phyloP scores from a whole-genome alignment of 495 filamentous ascomycete genomes.

The Hypoxylon rickii region DNA sequence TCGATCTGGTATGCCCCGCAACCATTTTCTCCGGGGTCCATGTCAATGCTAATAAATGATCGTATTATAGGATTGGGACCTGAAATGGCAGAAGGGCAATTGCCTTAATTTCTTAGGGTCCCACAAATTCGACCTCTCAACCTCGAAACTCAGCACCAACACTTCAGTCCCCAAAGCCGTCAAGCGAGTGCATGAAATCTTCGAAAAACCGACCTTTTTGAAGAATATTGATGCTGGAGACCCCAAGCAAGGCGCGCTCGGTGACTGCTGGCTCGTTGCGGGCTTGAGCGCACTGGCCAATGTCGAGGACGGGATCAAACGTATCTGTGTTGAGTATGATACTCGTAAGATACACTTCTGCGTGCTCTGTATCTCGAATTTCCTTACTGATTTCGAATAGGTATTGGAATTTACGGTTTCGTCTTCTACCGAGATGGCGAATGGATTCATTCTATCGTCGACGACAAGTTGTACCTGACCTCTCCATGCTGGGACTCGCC shows the following conservation, averaged over 20 bases:
- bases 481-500: conserved; percentile 78
- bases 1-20: conserved; percentile 68
- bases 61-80: conserved; percentile 51
- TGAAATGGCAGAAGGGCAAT: conserved; percentile 54
- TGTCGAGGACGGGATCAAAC: conserved; percentile 74
- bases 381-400: conserved; percentile 26
- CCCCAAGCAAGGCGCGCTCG: conserved; percentile 78
- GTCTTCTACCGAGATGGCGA: conserved; percentile 94
- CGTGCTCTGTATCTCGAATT: neutral
- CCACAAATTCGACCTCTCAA: conserved; percentile 48
- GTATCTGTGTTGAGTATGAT: conserved; percentile 82
- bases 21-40: conserved; percentile 33
- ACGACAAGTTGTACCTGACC: conserved; percentile 78
- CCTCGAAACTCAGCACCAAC: conserved; percentile 44
- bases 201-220: conserved; percentile 84
- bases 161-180: conserved; percentile 62
- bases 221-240: conserved; percentile 76
- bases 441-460: conserved; percentile 91
- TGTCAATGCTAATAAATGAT: conserved; percentile 31
- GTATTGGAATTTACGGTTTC: conserved; percentile 91
- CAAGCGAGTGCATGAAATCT: conserved; percentile 81
- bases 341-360: conserved; percentile 37
- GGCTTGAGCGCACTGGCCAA: conserved; percentile 84
- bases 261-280: conserved; percentile 93
- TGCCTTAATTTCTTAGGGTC: conserved; percentile 53